Percentiles rank a stretch among this genome's conserved stretches.
Conservation (phyloP, 2,329 filamentous ascomycete species). For the Echinosphaeria canescens region DNA sequence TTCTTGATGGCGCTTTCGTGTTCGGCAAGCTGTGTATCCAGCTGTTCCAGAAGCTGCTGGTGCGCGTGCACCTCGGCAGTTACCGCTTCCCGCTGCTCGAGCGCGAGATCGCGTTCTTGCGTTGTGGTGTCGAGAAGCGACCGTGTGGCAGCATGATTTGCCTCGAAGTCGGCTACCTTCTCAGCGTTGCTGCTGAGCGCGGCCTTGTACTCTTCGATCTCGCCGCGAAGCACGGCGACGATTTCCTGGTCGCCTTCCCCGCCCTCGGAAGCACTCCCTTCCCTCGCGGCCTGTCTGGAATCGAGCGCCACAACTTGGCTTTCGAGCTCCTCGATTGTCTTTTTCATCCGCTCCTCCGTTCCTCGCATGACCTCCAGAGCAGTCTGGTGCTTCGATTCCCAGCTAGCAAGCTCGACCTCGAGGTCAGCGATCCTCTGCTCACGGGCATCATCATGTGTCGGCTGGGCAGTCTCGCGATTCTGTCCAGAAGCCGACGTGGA, state of each 20-base stretch:
- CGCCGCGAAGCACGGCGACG: slow-evolving; percentile 39
- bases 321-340: slow-evolving; percentile 46
- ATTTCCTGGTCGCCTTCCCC: slow-evolving; percentile 29
- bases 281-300: slow-evolving; percentile 11
- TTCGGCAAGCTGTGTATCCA: slow-evolving; percentile 35
- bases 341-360: slow-evolving; percentile 51
- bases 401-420: slow-evolving; percentile 47
- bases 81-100: too few species aligned
- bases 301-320: slow-evolving; percentile 11
- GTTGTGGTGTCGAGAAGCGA: slow-evolving; percentile 45
- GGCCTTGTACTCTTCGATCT: slow-evolving; percentile 65
- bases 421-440: slow-evolving; percentile 37
- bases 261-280: slow-evolving; percentile 12
- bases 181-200: slow-evolving; percentile 46
- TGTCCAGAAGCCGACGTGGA: too few species aligned
- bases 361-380: slow-evolving; percentile 48
- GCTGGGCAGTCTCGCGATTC: slow-evolving; percentile 3
- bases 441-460: too few species aligned
- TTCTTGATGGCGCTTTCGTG: slow-evolving; percentile 35
- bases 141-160: slow-evolving; percentile 43
- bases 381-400: slow-evolving; percentile 56
- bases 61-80: slow-evolving; percentile 20
- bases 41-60: slow-evolving; percentile 22
- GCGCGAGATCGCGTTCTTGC: slow-evolving; percentile 30
- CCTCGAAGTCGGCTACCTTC: slow-evolving; percentile 54